These are phyloP conservation scores for Russula sp. DNA, from an alignment of 768 basidiomycete species.

Conservation along the genomic window DNA sequence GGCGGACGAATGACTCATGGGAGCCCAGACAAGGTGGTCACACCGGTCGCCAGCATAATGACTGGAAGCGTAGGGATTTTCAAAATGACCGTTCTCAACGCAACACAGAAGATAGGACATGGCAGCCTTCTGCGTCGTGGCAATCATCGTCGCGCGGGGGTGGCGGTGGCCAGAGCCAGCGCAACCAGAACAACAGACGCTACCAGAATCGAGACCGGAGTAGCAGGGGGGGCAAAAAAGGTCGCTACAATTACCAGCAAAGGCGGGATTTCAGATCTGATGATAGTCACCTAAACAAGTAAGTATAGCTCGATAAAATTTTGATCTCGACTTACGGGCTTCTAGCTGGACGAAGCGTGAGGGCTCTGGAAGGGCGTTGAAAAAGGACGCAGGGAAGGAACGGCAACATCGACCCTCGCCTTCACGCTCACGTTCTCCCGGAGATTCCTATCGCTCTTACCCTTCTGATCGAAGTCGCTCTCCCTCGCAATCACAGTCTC, in stretches of 20 bases:
- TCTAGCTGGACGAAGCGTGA: constrained; percentile 64
- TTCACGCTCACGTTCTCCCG: constrained; percentile 50
- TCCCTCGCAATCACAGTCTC: constrained; percentile 52
- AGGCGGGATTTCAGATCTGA: constrained; percentile 43
- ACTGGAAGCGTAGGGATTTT: constrained; percentile 17
- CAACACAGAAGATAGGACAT: constrained; percentile 46
- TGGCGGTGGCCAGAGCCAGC: constrained; percentile 30
- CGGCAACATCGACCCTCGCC: constrained; percentile 41
- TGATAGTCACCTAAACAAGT: constrained; percentile 74
- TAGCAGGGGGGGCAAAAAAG: constrained; percentile 21
- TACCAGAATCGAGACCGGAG: constrained; percentile 26
- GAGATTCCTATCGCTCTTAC: constrained; percentile 57
- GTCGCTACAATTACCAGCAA: constrained; percentile 29
- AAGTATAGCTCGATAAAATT: constrained; percentile 24
- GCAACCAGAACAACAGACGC: constrained; percentile 31
- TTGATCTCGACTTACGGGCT: constrained; percentile 2
- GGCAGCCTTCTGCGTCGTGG: constrained; percentile 71
- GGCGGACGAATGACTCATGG: constrained; percentile 32
- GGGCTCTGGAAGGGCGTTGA: constrained; percentile 34
- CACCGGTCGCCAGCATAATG: constrained; percentile 15
- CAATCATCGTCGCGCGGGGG: constrained; percentile 33
- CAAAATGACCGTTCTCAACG: constrained; percentile 26
- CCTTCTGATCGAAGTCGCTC: constrained; percentile 61
- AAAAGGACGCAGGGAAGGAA: constrained; percentile 33
- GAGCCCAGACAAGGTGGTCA: constrained; percentile 22